Conservation (phyloP, 495 filamentous ascomycete species). For the Neurospora sp. region DNA sequence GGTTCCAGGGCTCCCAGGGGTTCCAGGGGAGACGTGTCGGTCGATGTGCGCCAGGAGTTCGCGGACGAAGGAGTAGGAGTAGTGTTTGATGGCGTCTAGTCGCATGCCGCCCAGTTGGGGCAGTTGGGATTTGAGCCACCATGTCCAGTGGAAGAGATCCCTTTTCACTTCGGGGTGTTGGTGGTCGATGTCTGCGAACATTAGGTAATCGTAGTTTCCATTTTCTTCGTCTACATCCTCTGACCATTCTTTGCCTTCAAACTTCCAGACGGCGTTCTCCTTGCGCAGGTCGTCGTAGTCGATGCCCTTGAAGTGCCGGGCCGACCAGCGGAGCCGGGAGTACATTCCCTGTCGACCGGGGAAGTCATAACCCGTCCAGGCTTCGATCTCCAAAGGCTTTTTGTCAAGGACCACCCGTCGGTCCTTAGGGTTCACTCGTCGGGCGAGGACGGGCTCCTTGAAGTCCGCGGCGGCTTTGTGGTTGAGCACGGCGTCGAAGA, state of each 20-base stretch:
- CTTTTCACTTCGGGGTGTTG: slow-evolving; percentile 51
- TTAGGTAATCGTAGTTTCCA: slow-evolving; percentile 63
- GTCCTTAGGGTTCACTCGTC: slow-evolving; percentile 51
- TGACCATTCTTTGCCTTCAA: slow-evolving; percentile 49
- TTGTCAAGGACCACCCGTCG: slow-evolving; percentile 39
- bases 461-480: slow-evolving; percentile 64
- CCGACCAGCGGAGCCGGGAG: slow-evolving; percentile 52
- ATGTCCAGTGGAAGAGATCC: slow-evolving; percentile 57
- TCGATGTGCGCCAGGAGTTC: slow-evolving; percentile 37
- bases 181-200: slow-evolving; percentile 63
- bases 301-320: slow-evolving; percentile 60
- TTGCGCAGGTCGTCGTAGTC: slow-evolving; percentile 52
- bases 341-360: slow-evolving; percentile 48
- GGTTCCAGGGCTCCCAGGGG: not conserved
- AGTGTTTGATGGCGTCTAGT: slow-evolving; percentile 68
- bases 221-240: slow-evolving; percentile 55
- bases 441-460: slow-evolving; percentile 45
- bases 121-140: slow-evolving; percentile 52
- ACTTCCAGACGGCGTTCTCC: slow-evolving; percentile 57
- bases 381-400: slow-evolving; percentile 49
- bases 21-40: slow-evolving; percentile 29
- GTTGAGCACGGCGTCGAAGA: slow-evolving; percentile 71
- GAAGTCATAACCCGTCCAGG: slow-evolving; percentile 62
- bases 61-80: slow-evolving; percentile 53
- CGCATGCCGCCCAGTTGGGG: slow-evolving; percentile 53